Conservation (phyloP, 2,329 filamentous ascomycete species). For the Fusarium tjaetaba region DNA sequence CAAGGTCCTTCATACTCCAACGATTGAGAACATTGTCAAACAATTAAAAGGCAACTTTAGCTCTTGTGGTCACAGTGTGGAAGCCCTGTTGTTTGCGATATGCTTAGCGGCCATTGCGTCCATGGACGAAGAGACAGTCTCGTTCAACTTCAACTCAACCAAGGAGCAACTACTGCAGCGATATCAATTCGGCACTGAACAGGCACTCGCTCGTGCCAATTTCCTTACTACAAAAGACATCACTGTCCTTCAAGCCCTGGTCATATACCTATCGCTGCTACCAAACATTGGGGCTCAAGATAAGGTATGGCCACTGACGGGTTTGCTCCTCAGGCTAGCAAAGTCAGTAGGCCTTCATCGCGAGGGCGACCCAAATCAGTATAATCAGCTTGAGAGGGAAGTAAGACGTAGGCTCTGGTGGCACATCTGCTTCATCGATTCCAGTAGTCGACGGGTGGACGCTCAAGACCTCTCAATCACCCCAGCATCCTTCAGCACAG, state of each 20-base stretch:
- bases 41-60: constrained; percentile 34
- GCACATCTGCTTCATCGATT: constrained; percentile 46
- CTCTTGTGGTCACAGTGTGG: constrained; percentile 18
- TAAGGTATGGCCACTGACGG: constrained; percentile 41
- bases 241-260: constrained; percentile 40
- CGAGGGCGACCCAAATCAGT: neutral
- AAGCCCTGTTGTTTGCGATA: constrained; percentile 43
- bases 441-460: constrained; percentile 15
- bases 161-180: constrained; percentile 30
- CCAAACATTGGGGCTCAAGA: constrained; percentile 33
- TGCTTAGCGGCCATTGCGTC: constrained; percentile 43
- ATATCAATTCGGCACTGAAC: constrained; percentile 39
- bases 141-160: constrained; percentile 26
- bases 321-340: constrained; percentile 39
- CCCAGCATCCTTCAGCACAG: constrained; percentile 50
- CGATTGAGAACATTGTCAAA: constrained; percentile 28
- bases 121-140: constrained; percentile 34
- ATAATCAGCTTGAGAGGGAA: constrained; percentile 26
- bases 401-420: constrained; percentile 41
- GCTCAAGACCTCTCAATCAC: constrained; percentile 35
- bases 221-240: constrained; percentile 39
- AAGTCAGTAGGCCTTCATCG: constrained; percentile 35
- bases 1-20: constrained; percentile 43
- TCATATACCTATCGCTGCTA: constrained; percentile 41
- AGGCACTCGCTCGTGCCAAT: constrained; percentile 37